Evolutionary conservation across 352 stramenopile species (phyloP), one percentile per base, ranked within the genome.

Genomic region (Globisporangium splendens): DNA sequence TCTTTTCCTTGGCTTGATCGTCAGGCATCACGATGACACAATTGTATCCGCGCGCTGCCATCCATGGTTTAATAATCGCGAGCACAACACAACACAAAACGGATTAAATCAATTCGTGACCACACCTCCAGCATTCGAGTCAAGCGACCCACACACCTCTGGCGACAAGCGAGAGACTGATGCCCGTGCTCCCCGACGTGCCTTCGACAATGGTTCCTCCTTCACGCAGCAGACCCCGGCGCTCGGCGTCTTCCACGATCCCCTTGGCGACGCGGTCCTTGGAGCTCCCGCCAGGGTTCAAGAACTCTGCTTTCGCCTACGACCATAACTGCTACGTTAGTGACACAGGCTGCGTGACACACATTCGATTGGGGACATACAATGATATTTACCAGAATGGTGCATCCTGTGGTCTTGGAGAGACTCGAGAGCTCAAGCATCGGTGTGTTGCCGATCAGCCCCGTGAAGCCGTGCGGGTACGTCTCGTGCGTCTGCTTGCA

Each of bases 21-120:
- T 99, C 96, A 11, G 97, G 97, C 89, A 99, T 96, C 18, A 99
- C 94, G 43, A 99, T 98, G 14, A 98, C 70, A 54, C 93, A 97
- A 21, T 82, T 83, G 71, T 99, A 98, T 39, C 95, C 93, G 46
- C 91, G 83, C n/a, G 96, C 80, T 93, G 48, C 17, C 4, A 61
- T 44, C 35, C 8, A 47, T 8, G 22, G 11, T 13, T 7, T 20
- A 48, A 68, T 49, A 67, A 39, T 42, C 62, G 22, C 18, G n/a
- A n/a, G n/a, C n/a, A n/a, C n/a, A n/a, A 47, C 24, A 18, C 15
- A 18, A 7, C 18, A 20, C n/a, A 51, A 13, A 61, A 33, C 17
- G 51, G 28, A 52, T 22, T 12, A 22, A 22, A 42, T 22, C 33
- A 56, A 46, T n/a, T 21, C 38, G 28, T 11, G 5, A 4, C 28